These are phyloP conservation scores for Dictyostelium capitatum DNA, from an alignment of 78 protist genomes.

Conservation along the genomic window DNA sequence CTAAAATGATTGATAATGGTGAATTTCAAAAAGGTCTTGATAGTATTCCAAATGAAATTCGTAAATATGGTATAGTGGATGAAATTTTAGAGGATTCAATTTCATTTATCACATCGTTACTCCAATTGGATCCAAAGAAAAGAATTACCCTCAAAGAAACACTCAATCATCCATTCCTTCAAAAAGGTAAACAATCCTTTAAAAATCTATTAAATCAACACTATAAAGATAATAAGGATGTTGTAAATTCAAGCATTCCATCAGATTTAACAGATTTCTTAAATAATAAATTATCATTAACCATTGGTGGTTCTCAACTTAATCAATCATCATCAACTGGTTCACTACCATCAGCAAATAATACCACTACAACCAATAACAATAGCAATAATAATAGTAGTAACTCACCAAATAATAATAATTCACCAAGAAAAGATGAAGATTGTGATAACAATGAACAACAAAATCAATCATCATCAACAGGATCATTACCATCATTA, in stretches of 20 bases:
- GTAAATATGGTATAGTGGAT: conserved; percentile 33
- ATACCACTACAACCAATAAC: neutral
- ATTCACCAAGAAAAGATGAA: neutral
- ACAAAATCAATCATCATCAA: neutral
- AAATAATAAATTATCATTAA: neutral
- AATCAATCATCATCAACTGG: neutral
- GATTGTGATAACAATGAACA: neutral
- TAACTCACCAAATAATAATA: neutral
- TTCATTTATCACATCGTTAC: neutral
- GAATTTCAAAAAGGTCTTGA: conserved; percentile 65
- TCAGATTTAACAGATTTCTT: conserved; percentile 9
- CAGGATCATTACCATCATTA: neutral
- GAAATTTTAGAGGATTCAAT: conserved; percentile 2
- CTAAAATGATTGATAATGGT: conserved; percentile 47
- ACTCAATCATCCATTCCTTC: conserved; percentile 56
- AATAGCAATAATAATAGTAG: neutral
- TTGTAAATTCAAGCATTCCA: conserved; percentile 14
- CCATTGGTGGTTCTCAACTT: neutral
- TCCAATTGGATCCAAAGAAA: conserved; percentile 45
- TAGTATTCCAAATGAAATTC: conserved; percentile 39
- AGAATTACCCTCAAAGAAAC: conserved; percentile 31
- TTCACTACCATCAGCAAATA: neutral
- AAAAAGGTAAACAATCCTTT: conserved; percentile 25
- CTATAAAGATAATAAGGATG: neutral
- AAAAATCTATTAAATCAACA: conserved; percentile 7